Base-by-base conservation (phyloP, 306 rosid genomes). In the Potentilla sterilis region DNA sequence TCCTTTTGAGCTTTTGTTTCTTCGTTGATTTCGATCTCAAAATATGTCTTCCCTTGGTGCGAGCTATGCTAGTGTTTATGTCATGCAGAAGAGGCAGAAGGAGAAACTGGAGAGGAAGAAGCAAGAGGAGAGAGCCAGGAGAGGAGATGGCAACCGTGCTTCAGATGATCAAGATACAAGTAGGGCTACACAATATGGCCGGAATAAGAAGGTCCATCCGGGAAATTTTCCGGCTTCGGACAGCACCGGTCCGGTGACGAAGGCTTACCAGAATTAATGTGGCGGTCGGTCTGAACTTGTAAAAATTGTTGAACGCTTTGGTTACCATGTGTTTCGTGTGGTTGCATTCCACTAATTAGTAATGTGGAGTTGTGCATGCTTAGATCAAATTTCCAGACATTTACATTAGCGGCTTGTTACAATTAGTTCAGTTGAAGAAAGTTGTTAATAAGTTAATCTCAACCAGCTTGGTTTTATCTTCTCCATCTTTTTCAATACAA, bases 1-100 rank as follows among this genome's bases (percentile, higher is more conserved):
- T 4, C 16, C 22, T 19, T 16, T 13, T 35, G 18, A 34, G 28
- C 6, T 57, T 19, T n/a, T 2, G 0, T 22, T n/a, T 6, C 8
- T 61, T 61, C 66, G 8, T 61, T 11, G 4, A 14, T 61, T 32
- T 14, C 61, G 32, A 59, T 21, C 38, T 5, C 41, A 67, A 41
- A 22, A 4, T 24, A 83, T 86, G 89, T 77, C 89, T 38, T 83
- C 85, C 54, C 69, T 83, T 38, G 89, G 80, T 32, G 80, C 82
- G 1, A 81, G 81, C 42, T 83, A 76, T 47, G 87, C 89, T 37
- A 74, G 75, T 21, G 76, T 86, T 62, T 78, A 81, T 71, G 76
- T 83, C 42, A 83, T 83, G 87, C 72, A 73, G 47, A 86, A 81
- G 72, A 79, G 67, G 19, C 83, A 74, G 28, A 52, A 78, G 80